Evolutionary conservation across 192 early-diverging fungal species (phyloP), one percentile per base, ranked within the genome.

Genomic region (Coemansia sp.): DNA sequence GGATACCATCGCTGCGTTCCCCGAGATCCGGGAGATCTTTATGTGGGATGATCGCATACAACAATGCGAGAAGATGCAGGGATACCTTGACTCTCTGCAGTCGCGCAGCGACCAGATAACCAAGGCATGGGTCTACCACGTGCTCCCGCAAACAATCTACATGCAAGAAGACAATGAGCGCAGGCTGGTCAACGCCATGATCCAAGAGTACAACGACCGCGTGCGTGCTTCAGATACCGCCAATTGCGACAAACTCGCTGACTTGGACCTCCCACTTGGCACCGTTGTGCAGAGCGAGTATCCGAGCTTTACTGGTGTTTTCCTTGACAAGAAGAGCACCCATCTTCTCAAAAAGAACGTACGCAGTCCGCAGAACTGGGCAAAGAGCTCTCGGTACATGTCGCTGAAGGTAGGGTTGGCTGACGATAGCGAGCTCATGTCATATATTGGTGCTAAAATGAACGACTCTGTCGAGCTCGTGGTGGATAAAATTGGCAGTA

Each of bases 21-120:
- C 82, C 0, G 60, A 23, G 8, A 71, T 79, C 55, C 42, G 48
- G 0, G 39, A 75, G 14, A 73, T 84, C 25, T 36, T 41, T 37
- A 78, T 84, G 50, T 84, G 80, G 80, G 82, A 84, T 40, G 82
- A 84, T 40, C 80, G 82, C 10, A 47, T 54, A 0, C 58, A 80
- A 17, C 80, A 83, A 33, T 68, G 66, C 32, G 54, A 58, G 28
- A 45, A 49, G 23, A 74, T 78, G 65, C 77, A 74, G 46, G 33
- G 44, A 5, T 78, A 74, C 46, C 52, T 74, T 6, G 48, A 70
- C 42, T 43, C 61, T 26, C 51, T 74, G 37, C 33, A 29, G n/a
- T 28, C 25, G 4, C 73, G 73, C 48, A 61, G 41, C 38, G 35
- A 19, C n/a, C 53, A 29, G 9, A 50, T 77, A 2, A 46, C 14